Evolutionary conservation across 495 filamentous ascomycete genomes (phyloP), one percentile per base, ranked within the genome.

Genomic region (Neurospora sp.): DNA sequence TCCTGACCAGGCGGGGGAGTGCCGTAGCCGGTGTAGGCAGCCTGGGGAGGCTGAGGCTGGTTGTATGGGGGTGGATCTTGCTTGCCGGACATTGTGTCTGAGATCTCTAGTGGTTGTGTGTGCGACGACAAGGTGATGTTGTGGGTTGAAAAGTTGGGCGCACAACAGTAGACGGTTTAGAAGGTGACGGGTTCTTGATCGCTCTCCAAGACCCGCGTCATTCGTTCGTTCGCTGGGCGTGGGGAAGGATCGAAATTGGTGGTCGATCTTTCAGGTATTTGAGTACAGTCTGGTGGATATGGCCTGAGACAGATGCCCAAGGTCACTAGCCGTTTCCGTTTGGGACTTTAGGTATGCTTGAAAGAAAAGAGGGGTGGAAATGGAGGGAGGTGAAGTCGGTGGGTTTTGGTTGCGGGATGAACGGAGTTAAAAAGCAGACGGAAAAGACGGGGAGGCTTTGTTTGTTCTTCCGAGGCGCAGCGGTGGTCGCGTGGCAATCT

Each of bases 11-110:
- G 54, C 54, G 54, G 74, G 20, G 74, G 72, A 14, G 66, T 37
- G 72, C 69, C 75, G 41, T 72, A 44, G 18, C 46, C 41, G 40
- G 72, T 62, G 71, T 78, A 75, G 44, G 76, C 42, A n/a, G 75
- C 49, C 62, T 76, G 74, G 41, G 76, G 72, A 38, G 44, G 74
- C 42, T 75, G 73, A 40, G 71, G 46, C 39, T 44, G 69, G 74
- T 35, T 69, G 35, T 39, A 31, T 12, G 39, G 70, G 39, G 70
- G 44, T 40, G 69, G 44, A 71, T 72, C 72, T 69, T 66, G 71
- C 76, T n/a, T 66, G 54, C 54, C 54, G 27, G 23, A 66, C 54
- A 66, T 66, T 31, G 23, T 66, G 54, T 66, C 54, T 62, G 54
- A 62, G 54, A 66, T 66, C 23, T 66, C 12, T 10, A 7, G 54